Conservation (phyloP, 1,139 yeast species). For the Protomyces pachydermus region DNA sequence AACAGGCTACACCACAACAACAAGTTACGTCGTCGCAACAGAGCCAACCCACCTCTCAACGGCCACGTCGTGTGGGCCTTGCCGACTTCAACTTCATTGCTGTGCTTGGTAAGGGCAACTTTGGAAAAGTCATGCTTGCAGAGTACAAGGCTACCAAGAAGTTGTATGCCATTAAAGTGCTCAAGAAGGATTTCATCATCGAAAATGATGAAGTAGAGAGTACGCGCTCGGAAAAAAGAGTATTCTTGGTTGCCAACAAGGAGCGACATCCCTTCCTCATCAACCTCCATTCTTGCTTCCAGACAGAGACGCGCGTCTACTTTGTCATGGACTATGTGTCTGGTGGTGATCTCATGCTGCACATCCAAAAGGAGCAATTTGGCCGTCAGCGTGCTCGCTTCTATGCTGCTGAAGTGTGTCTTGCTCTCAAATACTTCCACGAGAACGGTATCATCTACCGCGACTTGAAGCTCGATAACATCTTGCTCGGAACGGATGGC, state of each 20-base stretch:
- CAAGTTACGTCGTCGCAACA: slow-evolving; percentile 31
- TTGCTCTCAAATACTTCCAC: slow-evolving; percentile 88
- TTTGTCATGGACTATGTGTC: slow-evolving; percentile 97
- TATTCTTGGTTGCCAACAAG: slow-evolving; percentile 73
- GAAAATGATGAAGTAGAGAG: slow-evolving; percentile 89
- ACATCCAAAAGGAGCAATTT: slow-evolving; percentile 85
- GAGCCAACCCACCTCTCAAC: neutral
- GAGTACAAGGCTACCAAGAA: slow-evolving; percentile 59
- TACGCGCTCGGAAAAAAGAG: slow-evolving; percentile 67
- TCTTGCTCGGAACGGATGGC: slow-evolving; percentile 81
- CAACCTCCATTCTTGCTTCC: slow-evolving; percentile 91
- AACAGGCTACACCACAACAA: slow-evolving; percentile 30
- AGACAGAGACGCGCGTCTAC: slow-evolving; percentile 92
- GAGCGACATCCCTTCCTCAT: slow-evolving; percentile 90
- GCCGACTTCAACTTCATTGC: slow-evolving; percentile 69
- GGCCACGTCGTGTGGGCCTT: slow-evolving; percentile 38
- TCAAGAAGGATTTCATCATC: slow-evolving; percentile 66
- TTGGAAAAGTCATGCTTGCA: slow-evolving; percentile 81
- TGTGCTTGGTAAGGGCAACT: slow-evolving; percentile 84
- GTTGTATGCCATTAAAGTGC: slow-evolving; percentile 85
- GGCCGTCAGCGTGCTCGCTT: slow-evolving; percentile 89
- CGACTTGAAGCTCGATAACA: slow-evolving; percentile 91
- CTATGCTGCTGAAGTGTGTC: slow-evolving; percentile 90
- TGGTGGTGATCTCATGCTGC: slow-evolving; percentile 99
- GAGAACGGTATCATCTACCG: slow-evolving; percentile 94